Conservation (phyloP, 306 rosid genomes). For the Parietaria judaica region DNA sequence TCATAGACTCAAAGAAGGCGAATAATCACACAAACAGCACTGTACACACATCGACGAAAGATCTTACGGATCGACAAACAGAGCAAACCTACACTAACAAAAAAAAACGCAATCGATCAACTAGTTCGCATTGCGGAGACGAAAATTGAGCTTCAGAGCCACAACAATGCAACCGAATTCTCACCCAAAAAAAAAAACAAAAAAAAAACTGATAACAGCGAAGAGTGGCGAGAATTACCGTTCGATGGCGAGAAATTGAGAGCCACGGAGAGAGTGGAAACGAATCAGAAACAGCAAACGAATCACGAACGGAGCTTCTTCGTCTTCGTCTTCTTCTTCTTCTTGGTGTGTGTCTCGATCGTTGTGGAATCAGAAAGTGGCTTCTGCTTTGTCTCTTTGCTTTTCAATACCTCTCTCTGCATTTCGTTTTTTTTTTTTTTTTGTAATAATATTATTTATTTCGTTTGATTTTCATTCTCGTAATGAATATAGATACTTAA, state of each 20-base stretch:
- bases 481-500: background rate
- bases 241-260: constrained; percentile 8
- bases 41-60: background rate
- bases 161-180: background rate
- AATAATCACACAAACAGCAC: no score
- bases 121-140: constrained; percentile 1
- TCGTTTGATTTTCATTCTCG: no score
- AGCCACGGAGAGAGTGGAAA: background rate
- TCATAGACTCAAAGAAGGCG: background rate
- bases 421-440: constrained; percentile 1
- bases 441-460: background rate
- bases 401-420: constrained; percentile 19
- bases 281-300: constrained; percentile 12
- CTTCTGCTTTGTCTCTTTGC: constrained; percentile 21
- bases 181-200: background rate
- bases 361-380: constrained; percentile 19
- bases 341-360: background rate
- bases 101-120: background rate
- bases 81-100: background rate
- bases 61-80: background rate
- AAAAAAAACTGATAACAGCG: background rate
- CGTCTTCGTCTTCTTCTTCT: background rate
- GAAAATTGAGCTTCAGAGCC: constrained; percentile 5
- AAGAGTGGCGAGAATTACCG: constrained; percentile 29
- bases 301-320: constrained; percentile 27